A percentile compares a stretch with the other conserved stretches of the same genome.
phyloP scores from a whole-genome alignment of 2,329 filamentous ascomycete genomes.

The Peltaster fructicola region DNA sequence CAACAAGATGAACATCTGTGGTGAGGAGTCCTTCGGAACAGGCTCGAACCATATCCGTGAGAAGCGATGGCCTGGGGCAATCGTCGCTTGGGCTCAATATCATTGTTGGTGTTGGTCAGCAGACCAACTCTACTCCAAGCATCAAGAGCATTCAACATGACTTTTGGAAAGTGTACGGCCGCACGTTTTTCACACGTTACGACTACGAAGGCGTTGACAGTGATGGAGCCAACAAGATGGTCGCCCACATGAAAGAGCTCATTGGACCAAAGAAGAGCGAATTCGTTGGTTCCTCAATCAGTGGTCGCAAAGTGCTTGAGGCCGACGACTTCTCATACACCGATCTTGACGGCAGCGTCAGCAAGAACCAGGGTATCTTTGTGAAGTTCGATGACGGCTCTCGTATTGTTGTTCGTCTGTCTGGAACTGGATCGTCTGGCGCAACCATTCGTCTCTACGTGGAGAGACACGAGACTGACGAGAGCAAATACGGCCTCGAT shows the following conservation, averaged over 20 bases:
- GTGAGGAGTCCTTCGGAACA: constrained; percentile 95
- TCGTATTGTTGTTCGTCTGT: constrained; percentile 85
- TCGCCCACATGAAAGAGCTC: constrained; percentile 60
- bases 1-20: constrained; percentile 93
- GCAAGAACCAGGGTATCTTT: constrained; percentile 90
- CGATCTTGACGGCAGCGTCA: constrained; percentile 90
- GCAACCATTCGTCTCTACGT: constrained; percentile 95
- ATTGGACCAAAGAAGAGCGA: constrained; percentile 50
- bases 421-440: constrained; percentile 84
- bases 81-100: constrained; percentile 98
- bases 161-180: constrained; percentile 92
- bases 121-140: constrained; percentile 65
- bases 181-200: constrained; percentile 97
- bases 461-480: constrained; percentile 80
- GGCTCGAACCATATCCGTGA: constrained; percentile 98
- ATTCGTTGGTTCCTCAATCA: constrained; percentile 70
- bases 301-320: constrained; percentile 67
- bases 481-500: constrained; percentile 58
- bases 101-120: constrained; percentile 78
- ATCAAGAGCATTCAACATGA: constrained; percentile 93
- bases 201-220: constrained; percentile 94
- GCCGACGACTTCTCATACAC: constrained; percentile 97
- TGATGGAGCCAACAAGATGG: constrained; percentile 78
- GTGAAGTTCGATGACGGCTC: constrained; percentile 88
- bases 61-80: constrained; percentile 96